Conservation (phyloP, 2,329 filamentous ascomycete genomes). For the Aspergillus glaucus region DNA sequence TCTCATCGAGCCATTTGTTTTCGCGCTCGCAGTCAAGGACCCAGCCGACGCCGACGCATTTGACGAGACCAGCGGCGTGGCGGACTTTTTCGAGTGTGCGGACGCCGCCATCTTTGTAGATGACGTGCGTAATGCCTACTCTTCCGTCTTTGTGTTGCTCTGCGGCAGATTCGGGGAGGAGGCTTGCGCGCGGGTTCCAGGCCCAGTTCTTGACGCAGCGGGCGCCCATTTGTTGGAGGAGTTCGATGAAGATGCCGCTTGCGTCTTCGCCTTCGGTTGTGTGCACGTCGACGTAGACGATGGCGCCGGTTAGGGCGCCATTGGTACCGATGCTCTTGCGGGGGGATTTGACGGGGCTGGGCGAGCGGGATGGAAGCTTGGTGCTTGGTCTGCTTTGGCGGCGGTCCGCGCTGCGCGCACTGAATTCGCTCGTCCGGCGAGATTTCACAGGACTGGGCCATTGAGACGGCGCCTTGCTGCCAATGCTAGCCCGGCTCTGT, state of each 20-base stretch:
- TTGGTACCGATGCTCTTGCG: slow-evolving; percentile 18
- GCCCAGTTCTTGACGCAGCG: slow-evolving; percentile 69
- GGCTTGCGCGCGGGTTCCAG: slow-evolving; percentile 57
- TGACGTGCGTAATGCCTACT: slow-evolving; percentile 76
- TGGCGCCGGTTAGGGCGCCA: slow-evolving; percentile 59
- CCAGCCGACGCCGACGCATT: slow-evolving; percentile 84
- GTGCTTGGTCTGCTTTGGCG: slow-evolving; percentile 4
- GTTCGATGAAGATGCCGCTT: slow-evolving; percentile 71
- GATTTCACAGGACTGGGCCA: no score
- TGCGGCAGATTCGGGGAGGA: slow-evolving; percentile 24
- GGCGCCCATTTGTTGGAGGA: slow-evolving; percentile 75
- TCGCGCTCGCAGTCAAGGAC: slow-evolving; percentile 79
- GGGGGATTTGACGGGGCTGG: slow-evolving; percentile 24
- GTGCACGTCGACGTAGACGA: slow-evolving; percentile 78
- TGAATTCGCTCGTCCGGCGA: slow-evolving; percentile 8
- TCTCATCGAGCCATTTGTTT: slow-evolving; percentile 70
- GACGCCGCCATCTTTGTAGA: slow-evolving; percentile 81
- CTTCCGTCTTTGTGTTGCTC: slow-evolving; percentile 39
- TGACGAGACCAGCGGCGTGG: slow-evolving; percentile 65
- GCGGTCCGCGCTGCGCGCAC: slow-evolving; percentile 9
- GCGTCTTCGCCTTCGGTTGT: slow-evolving; percentile 76
- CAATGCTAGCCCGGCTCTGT: slow-evolving; percentile 2
- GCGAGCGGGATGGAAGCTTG: slow-evolving; percentile 5
- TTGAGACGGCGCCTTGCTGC: no score
- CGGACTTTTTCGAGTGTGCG: slow-evolving; percentile 75